These are phyloP conservation scores for Pseudogymnoascus sp. DNA, from an alignment of 2,329 filamentous ascomycete genomes.

Conservation along the genomic window DNA sequence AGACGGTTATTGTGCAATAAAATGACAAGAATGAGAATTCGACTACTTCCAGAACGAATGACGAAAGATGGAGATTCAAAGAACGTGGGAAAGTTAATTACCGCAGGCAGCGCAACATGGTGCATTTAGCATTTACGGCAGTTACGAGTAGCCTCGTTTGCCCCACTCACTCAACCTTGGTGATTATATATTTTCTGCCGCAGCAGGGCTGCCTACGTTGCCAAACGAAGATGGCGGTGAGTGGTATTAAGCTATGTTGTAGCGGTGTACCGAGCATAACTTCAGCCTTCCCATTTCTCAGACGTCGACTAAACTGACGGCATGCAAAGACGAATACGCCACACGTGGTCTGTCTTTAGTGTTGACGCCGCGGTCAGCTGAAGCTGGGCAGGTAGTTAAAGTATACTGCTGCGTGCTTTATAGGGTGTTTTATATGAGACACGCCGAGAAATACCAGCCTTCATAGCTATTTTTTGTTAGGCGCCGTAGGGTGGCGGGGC, in stretches of 20 bases:
- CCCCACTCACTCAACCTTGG: neutral
- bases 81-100: neutral
- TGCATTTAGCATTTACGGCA: neutral
- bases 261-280: neutral
- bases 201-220: no score
- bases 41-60: neutral
- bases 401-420: neutral
- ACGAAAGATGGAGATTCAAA: neutral
- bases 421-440: neutral
- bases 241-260: neutral
- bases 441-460: neutral
- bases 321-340: neutral
- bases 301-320: neutral
- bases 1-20: neutral
- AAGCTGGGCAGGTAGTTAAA: neutral
- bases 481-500: neutral
- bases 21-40: neutral
- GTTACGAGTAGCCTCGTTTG: neutral
- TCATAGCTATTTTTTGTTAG: neutral
- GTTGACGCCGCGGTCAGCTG: neutral
- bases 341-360: neutral
- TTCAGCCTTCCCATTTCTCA: slow-evolving; percentile 7
- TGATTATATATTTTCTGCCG: neutral
- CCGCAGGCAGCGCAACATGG: neutral
- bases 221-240: neutral